Conservation (phyloP, 257 asterid genomes). For the Solanum ahanhuiri region DNA sequence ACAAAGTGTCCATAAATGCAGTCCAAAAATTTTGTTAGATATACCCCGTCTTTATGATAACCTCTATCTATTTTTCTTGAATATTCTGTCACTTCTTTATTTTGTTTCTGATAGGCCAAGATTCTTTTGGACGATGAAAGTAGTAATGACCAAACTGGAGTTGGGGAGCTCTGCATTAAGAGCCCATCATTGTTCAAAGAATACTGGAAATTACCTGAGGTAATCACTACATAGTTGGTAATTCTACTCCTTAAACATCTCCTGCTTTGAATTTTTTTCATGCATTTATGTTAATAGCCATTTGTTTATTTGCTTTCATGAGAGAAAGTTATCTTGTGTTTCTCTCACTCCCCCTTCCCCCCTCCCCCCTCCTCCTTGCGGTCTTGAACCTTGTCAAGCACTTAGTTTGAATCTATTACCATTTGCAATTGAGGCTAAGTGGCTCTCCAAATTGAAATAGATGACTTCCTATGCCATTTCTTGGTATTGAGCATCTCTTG, state of each 20-base stretch:
- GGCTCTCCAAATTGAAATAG: neutral
- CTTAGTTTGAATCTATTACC: neutral
- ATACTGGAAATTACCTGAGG: conserved; percentile 94
- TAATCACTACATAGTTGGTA: conserved; percentile 10
- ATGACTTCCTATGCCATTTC: neutral
- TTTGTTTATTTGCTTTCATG: neutral
- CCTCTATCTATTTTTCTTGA: neutral
- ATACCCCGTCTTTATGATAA: neutral
- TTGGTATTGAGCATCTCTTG: neutral
- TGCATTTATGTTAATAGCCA: neutral
- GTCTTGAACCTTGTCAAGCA: neutral
- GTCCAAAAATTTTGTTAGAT: neutral
- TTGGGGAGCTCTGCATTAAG: conserved; percentile 82
- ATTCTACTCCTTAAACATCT: neutral
- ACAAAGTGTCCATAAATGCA: neutral
- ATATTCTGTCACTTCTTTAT: neutral
- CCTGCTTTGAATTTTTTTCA: neutral
- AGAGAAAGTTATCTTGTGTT: neutral
- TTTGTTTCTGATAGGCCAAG: conserved; percentile 58
- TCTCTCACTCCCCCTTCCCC: neutral
- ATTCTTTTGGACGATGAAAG: conserved; percentile 59
- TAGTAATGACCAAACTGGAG: conserved; percentile 31
- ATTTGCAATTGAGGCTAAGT: neutral
- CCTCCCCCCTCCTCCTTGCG: too few relatives aligned
- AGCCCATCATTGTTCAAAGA: conserved; percentile 90